phyloP scores from a whole-genome alignment of 345 rosid species.

The Arabidopsis arenosa region DNA sequence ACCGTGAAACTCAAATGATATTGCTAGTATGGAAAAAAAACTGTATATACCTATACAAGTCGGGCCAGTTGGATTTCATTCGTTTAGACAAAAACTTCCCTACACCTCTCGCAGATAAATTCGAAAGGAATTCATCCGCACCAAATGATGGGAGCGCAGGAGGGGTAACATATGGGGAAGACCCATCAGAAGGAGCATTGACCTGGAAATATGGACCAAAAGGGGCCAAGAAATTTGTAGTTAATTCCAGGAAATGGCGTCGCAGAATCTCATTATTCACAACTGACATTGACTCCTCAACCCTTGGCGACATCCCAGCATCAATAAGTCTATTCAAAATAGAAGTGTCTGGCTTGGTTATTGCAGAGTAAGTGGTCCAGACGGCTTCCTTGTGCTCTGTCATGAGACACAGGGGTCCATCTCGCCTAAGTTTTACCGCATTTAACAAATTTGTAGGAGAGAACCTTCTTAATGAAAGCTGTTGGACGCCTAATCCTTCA shows the following conservation, averaged over 20 bases:
- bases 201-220: slow-evolving; percentile 90
- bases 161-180: slow-evolving; percentile 89
- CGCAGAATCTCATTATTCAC: slow-evolving; percentile 96
- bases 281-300: slow-evolving; percentile 98
- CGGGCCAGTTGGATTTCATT: slow-evolving; percentile 97
- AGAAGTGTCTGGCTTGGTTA: slow-evolving; percentile 95
- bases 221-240: slow-evolving; percentile 95
- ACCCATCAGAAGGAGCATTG: slow-evolving; percentile 83
- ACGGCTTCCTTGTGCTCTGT: slow-evolving; percentile 98
- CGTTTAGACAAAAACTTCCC: slow-evolving; percentile 94
- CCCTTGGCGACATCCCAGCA: slow-evolving; percentile 93
- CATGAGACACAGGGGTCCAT: slow-evolving; percentile 97
- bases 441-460: slow-evolving; percentile 84
- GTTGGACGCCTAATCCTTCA: slow-evolving; percentile 80
- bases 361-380: slow-evolving; percentile 82
- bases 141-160: slow-evolving; percentile 73
- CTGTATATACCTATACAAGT: slow-evolving; percentile 74
- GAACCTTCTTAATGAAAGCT: slow-evolving; percentile 80
- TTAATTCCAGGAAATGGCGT: slow-evolving; percentile 96
- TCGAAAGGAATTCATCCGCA: slow-evolving; percentile 77
- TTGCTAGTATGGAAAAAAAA: slow-evolving; percentile 5
- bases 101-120: slow-evolving; percentile 80
- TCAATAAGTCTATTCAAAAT: slow-evolving; percentile 92
- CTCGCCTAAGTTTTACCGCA: slow-evolving; percentile 86
- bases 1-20: slow-evolving; percentile 19